Base-by-base conservation (phyloP, 139 green algal species). In the Chlamydomonas sp. region DNA sequence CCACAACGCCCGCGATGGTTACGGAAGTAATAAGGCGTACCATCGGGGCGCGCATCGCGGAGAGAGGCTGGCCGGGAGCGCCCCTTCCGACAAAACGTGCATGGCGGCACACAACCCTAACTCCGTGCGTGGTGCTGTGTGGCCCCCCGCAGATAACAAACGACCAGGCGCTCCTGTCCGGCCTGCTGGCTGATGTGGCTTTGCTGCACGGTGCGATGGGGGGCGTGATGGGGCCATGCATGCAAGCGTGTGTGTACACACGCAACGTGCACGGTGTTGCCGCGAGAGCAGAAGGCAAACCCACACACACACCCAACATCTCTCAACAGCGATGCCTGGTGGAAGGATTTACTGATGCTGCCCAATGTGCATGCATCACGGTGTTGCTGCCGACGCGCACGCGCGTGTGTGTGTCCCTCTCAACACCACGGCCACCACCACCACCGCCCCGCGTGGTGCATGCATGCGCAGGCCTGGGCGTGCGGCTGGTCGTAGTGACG, bases 401-500 rank as follows among this genome's bases (percentile, higher is more conserved):
- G 13, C 6, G 54, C 8, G 54, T n/a, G n/a, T n/a, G n/a, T n/a
- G n/a, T n/a, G n/a, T n/a, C n/a, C n/a, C n/a, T n/a, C n/a, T n/a
- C n/a, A 35, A 24, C 54, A 63, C n/a, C 54, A 28, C 54, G 22
- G n/a, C 16, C 54, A 63, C 54, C 54, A 63, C 24, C 54, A 63
- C 6, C 54, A 28, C 54, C 54, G 13, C 24, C n/a, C 29, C 16
- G 8, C 16, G 20, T n/a, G n/a, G n/a, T n/a, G n/a, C n/a, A n/a
- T n/a, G n/a, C n/a, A n/a, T n/a, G n/a, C 29, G 28, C 80, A 91
- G 84, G 86, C 4, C 84, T 99, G 35, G 94, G 94, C 5, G 82
- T 94, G 29, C 76, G 76, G 4, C 65, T 98, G 26, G 88, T 97
- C 22, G 36, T 99, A 0, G 94, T 97, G 48, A 69, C 91, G 3